Percentiles rank a stretch among this genome's conserved stretches.
phyloP scores from a whole-genome alignment of 1,139 yeast species.

The Lodderomyces margitis region DNA sequence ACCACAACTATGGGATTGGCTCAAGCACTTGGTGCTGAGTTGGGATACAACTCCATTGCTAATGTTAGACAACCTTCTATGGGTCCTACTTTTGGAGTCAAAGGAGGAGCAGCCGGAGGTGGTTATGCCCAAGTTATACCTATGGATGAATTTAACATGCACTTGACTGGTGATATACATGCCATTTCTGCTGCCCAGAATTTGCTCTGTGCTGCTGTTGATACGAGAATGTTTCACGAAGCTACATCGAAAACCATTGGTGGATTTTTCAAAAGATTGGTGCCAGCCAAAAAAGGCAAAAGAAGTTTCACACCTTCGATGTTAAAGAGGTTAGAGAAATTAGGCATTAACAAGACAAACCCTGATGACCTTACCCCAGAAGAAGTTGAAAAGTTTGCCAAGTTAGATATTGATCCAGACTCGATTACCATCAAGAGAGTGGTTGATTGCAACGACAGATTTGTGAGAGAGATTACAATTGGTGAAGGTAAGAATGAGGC shows the following conservation, averaged over 20 bases:
- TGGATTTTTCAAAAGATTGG: conserved; percentile 67
- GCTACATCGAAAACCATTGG: conserved; percentile 61
- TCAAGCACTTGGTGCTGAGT: conserved; percentile 77
- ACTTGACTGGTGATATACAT: conserved; percentile 81
- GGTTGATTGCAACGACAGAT: conserved; percentile 78
- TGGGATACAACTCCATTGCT: conserved; percentile 67
- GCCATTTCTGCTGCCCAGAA: conserved; percentile 81
- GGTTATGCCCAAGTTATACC: conserved; percentile 85
- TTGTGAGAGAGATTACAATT: conserved; percentile 69
- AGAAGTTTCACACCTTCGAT: conserved; percentile 66
- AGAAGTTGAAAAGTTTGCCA: conserved; percentile 61
- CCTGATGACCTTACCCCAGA: conserved; percentile 70
- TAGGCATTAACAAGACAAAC: conserved; percentile 63
- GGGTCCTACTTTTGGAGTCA: conserved; percentile 88
- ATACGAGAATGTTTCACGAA: conserved; percentile 82
- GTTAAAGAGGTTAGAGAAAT: conserved; percentile 59
- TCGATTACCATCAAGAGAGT: conserved; percentile 75
- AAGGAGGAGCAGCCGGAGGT: conserved; percentile 91
- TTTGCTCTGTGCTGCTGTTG: conserved; percentile 78
- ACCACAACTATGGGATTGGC: conserved; percentile 79
- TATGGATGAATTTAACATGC: conserved; percentile 86
- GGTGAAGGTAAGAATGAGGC: conserved; percentile 77
- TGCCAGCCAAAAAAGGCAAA: conserved; percentile 65
- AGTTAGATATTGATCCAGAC: conserved; percentile 68
- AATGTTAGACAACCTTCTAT: conserved; percentile 83